Evolutionary conservation across 2,329 filamentous ascomycete species (phyloP), one percentile per base, ranked within the genome.

Genomic region (Aspergillus ochraceus): DNA sequence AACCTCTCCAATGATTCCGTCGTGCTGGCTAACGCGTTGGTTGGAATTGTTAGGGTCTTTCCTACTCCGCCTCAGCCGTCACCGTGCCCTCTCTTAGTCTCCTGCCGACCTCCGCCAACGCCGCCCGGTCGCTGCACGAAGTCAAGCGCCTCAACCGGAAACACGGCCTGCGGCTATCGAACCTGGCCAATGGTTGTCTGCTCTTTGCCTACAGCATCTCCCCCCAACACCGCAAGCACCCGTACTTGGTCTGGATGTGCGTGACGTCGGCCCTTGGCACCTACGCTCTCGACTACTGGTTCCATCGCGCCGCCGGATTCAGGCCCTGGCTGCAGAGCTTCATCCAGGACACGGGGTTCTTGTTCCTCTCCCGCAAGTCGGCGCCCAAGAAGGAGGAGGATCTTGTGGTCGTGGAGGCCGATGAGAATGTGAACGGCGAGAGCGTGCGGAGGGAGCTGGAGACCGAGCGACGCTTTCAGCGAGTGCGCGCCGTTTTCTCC

Each of bases 171-270:
- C 78, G 84, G 32, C 84, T 96, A 54, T 86, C 89, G 53, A 81
- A 86, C 65, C 77, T 96, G 67, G 88, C 91, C 55, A 85, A 87
- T 56, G 80, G 85, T 55, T 87, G 90, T 30, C 88, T 97, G 70
- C 80, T 91, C 67, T 84, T 94, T 65, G 91, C 92, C 63, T 97
- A 89, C 77, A 75, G 84, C 49, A 80, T 96, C 65, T 94, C 92
- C 2, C 90, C 92, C 0, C 83, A 86, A 26, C 84, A 87, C 58
- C 83, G 86, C 67, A 88, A 90, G 72, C 94, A 98, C 74, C 94
- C 94, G 0, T 98, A 97, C 74, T 87, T 97, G 26, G 77, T 97
- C 60, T 97, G 95, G 87, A 92, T 91, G 14, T 87, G 88, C 2
- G 77, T 92, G 26, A 83, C 92, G 59, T 73, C 80, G 1, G 77